These are phyloP conservation scores for Boechera retrofracta DNA, from an alignment of 345 rosid genomes.

Conservation along the genomic window DNA sequence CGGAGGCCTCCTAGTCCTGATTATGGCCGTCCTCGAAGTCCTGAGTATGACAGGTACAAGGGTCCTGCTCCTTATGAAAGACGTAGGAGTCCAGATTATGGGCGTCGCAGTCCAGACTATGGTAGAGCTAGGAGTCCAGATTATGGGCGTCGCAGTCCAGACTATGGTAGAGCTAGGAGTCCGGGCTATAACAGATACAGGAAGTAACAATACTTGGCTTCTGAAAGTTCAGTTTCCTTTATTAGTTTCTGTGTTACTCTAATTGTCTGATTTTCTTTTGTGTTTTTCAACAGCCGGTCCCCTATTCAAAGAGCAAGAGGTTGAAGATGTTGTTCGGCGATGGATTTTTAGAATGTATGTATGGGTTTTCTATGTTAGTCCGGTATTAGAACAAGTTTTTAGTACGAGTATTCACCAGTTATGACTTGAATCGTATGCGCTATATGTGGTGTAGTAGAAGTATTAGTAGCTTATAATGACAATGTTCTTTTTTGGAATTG, in stretches of 20 bases:
- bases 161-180: slow-evolving; percentile 74
- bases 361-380: slow-evolving; percentile 11
- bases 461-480: slow-evolving; percentile 2
- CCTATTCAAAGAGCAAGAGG: slow-evolving; percentile 68
- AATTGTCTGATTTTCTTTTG: neutral
- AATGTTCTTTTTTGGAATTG: neutral
- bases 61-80: slow-evolving; percentile 63
- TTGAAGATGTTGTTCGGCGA: slow-evolving; percentile 29
- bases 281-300: slow-evolving; percentile 58
- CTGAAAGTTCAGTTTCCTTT: neutral
- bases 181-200: slow-evolving; percentile 74
- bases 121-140: slow-evolving; percentile 78
- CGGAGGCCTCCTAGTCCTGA: slow-evolving; percentile 81
- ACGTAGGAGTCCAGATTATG: slow-evolving; percentile 79
- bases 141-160: slow-evolving; percentile 80
- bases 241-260: neutral
- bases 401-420: neutral
- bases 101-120: slow-evolving; percentile 81
- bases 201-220: slow-evolving; percentile 55
- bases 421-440: neutral
- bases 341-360: slow-evolving; percentile 2
- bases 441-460: slow-evolving; percentile 12
- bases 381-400: neutral
- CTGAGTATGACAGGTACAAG: slow-evolving; percentile 69
- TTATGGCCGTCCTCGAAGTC: slow-evolving; percentile 76